Evolutionary conservation across 768 basidiomycete genomes (phyloP), one percentile per base, ranked within the genome.

Genomic region (Psilocybe tampanensis): DNA sequence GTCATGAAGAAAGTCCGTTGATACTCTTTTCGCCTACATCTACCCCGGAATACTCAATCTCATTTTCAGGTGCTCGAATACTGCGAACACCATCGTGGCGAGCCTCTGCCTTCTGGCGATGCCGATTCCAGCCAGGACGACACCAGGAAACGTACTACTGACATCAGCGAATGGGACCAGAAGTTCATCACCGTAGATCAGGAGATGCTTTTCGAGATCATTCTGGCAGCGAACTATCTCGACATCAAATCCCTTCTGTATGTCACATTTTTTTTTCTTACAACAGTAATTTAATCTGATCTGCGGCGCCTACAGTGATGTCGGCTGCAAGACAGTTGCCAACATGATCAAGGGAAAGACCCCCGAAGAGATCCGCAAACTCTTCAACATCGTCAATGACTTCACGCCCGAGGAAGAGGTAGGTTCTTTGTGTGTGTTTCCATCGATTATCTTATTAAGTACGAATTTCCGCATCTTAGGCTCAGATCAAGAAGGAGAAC

Each of bases 301-400:
- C 33, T 29, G n/a, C 44, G 15, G n/a, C 44, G 15, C n/a, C 45
- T 29, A 47, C 63, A 96, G 94, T 63, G 95, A 97, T 68, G 94
- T 97, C 57, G 95, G 95, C 1, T 97, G 95, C 85, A 96, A 97
- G 82, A 97, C 94, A 3, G 95, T 97, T 4, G 97, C 97, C 13
- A 98, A 98, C 83, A 99, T 98, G 97, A 98, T 99, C 84, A 98
- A 99, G 80, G 97, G 97, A 32, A 99, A 99, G 85, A 96, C 95
- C 3, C 97, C 97, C 21, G 97, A 98, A 73, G 97, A 98, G 77
- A 98, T 99, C 64, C 89, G 96, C 56, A 98, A 98, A 69, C 85
- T 98, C 52, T 98, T 95, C 80, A 96, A 97, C 83, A 95, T 95
- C 62, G 91, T 93, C 29, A 95, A 95, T 71, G 97, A 98, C 76